phyloP scores from a whole-genome alignment of 2,329 filamentous ascomycete genomes.

The Botrytis fabae region DNA sequence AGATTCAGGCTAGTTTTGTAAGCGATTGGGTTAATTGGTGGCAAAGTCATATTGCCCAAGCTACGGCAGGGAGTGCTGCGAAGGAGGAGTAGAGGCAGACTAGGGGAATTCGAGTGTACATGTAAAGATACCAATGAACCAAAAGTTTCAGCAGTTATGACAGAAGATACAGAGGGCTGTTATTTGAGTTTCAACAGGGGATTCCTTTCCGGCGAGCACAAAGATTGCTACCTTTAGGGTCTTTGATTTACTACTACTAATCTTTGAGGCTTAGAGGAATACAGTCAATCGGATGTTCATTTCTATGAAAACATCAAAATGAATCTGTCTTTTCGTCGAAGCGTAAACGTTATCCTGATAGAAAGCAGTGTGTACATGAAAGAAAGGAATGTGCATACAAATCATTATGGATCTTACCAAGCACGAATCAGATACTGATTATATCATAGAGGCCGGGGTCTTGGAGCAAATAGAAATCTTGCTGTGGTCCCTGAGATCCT shows the following conservation, averaged over 20 bases:
- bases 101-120: not conserved
- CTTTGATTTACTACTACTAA: not conserved
- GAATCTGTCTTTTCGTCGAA: not conserved
- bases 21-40: constrained; percentile 76
- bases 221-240: not conserved
- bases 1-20: constrained; percentile 66
- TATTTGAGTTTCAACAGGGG: not conserved
- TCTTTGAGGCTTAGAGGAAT: not conserved
- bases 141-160: not conserved
- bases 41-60: constrained; percentile 46
- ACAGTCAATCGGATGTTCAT: not conserved
- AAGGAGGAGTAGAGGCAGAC: constrained; percentile 5
- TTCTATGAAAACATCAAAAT: not conserved
- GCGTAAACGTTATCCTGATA: not conserved
- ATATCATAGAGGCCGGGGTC: not conserved
- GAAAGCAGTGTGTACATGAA: no score
- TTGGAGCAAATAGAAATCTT: no score
- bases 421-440: not conserved
- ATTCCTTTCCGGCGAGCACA: not conserved
- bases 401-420: not conserved
- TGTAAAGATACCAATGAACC: constrained; percentile 13
- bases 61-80: not conserved
- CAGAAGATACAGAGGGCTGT: not conserved
- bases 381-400: not conserved
- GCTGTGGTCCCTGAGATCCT: no score